These are phyloP conservation scores for Dujonia santamariae DNA, from an alignment of 1,139 yeast species.

Conservation along the genomic window DNA sequence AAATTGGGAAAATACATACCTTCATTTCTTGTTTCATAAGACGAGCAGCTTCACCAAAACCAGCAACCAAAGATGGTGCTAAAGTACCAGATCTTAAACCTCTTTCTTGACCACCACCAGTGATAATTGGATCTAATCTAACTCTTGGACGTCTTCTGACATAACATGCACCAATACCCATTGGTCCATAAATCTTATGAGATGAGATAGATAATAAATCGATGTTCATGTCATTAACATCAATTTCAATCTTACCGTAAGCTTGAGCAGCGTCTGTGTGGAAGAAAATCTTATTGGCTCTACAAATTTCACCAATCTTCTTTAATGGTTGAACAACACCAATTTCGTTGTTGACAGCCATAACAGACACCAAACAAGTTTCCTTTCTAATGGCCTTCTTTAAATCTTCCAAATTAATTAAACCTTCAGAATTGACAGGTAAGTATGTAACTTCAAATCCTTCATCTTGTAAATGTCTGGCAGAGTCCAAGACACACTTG, in stretches of 20 bases:
- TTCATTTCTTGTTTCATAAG: slow-evolving; percentile 70
- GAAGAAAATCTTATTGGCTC: slow-evolving; percentile 85
- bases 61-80: slow-evolving; percentile 92
- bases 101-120: slow-evolving; percentile 99
- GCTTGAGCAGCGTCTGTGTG: slow-evolving; percentile 99
- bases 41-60: slow-evolving; percentile 97
- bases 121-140: slow-evolving; percentile 88
- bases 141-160: slow-evolving; percentile 98
- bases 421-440: slow-evolving; percentile 79
- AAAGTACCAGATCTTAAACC: slow-evolving; percentile 96
- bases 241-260: slow-evolving; percentile 87
- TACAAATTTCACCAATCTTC: slow-evolving; percentile 88
- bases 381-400: slow-evolving; percentile 86
- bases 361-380: slow-evolving; percentile 86
- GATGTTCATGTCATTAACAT: slow-evolving; percentile 89
- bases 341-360: slow-evolving; percentile 98
- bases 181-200: slow-evolving; percentile 97
- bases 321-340: slow-evolving; percentile 97
- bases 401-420: slow-evolving; percentile 72
- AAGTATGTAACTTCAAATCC: slow-evolving; percentile 95
- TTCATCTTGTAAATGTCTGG: slow-evolving; percentile 92
- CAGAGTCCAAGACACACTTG: slow-evolving; percentile 95
- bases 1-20: slow-evolving; percentile 15
- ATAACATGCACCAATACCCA: slow-evolving; percentile 94
- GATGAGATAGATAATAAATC: slow-evolving; percentile 92